Percentiles rank a stretch among this genome's conserved stretches.
Evolutionary conservation across 2,329 filamentous ascomycete species (phyloP).

Genomic region (Verticillium albo-atrum): DNA sequence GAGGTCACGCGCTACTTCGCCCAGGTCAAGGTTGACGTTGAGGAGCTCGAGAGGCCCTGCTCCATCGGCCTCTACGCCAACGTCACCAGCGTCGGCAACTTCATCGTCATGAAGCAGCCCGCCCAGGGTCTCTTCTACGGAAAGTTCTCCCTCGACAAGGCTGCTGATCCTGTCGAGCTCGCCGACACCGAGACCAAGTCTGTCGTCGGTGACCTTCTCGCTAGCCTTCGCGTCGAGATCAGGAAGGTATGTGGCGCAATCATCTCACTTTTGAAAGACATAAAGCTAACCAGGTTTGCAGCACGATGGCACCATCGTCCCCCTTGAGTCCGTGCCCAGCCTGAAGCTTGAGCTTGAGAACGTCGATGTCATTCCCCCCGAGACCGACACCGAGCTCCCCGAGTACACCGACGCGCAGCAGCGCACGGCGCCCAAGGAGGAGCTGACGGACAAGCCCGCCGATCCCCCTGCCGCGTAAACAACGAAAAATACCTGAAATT

Average conservation of each 20-base stretch:
- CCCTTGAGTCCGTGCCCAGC: conserved; percentile 22
- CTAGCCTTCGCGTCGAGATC: conserved; percentile 24
- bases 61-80: conserved; percentile 25
- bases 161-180: not conserved
- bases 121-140: conserved; percentile 1
- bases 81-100: conserved; percentile 23
- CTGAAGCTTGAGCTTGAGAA: conserved; percentile 31
- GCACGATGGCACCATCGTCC: conserved; percentile 25
- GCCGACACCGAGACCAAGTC: not conserved
- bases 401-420: conserved; percentile 10
- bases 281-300: conserved; percentile 8
- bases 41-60: conserved; percentile 27
- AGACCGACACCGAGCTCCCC: conserved; percentile 21
- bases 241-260: conserved; percentile 19
- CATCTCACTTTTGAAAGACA: not conserved
- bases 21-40: conserved; percentile 29
- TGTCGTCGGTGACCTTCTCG: not conserved
- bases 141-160: conserved; percentile 3
- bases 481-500: not conserved
- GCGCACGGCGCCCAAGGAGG: not conserved
- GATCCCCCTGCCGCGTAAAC: not conserved
- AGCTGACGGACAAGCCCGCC: not conserved
- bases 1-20: conserved; percentile 26
- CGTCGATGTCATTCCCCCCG: conserved; percentile 21
- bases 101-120: conserved; percentile 26